A percentile compares a stretch with the other conserved stretches of the same genome.
Evolutionary conservation across 2,329 filamentous ascomycete species (phyloP).

Genomic region (Celoporthe dispersa): DNA sequence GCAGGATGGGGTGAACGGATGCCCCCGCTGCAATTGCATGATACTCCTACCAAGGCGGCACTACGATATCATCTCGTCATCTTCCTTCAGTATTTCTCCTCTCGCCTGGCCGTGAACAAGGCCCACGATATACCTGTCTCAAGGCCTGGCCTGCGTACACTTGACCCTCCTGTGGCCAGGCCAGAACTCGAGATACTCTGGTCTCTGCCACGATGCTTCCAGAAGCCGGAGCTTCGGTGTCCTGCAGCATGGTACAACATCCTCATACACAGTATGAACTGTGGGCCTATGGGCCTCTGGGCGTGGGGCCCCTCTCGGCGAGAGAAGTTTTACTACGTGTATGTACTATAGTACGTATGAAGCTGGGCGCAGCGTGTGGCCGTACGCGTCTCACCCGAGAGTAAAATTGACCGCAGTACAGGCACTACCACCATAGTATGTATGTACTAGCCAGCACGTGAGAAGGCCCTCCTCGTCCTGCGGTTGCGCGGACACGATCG

Average conservation of each 20-base stretch:
- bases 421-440: neutral
- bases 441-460: neutral
- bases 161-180: neutral
- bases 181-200: neutral
- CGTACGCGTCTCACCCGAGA: neutral
- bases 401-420: neutral
- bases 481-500: neutral
- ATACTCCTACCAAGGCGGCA: conserved; percentile 1
- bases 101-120: neutral
- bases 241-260: neutral
- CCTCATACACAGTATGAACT: neutral
- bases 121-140: neutral
- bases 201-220: neutral
- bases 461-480: neutral
- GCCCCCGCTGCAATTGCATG: neutral
- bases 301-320: neutral
- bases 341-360: neutral
- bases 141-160: neutral
- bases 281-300: conserved; percentile 1
- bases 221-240: neutral
- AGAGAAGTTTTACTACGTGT: neutral
- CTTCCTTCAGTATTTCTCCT: neutral
- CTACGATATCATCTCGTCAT: conserved; percentile 2
- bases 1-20: conserved; percentile 1
- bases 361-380: neutral